A percentile compares a stretch with the other conserved stretches of the same genome.
These are phyloP conservation scores for Sextonia rubra DNA, from an alignment of 164 flowering plant genomes.

Conservation along the genomic window DNA sequence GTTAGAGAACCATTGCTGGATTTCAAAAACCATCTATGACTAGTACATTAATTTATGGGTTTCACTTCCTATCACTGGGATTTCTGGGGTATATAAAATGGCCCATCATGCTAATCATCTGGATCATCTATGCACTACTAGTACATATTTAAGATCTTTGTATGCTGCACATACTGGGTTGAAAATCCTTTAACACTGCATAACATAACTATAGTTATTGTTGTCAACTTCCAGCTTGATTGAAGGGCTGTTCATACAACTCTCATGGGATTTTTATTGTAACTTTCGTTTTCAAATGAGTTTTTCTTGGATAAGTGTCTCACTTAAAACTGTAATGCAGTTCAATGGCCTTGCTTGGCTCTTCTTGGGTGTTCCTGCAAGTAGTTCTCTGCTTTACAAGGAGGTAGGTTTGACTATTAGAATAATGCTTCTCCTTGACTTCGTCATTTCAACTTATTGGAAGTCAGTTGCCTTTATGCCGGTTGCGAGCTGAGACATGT, in stretches of 20 bases:
- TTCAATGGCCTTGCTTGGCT: conserved; percentile 99
- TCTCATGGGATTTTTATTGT: not conserved
- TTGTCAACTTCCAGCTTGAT: not conserved
- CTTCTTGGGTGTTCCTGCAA: conserved; percentile 96
- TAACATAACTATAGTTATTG: not conserved
- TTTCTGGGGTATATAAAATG: no score
- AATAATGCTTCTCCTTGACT: not conserved
- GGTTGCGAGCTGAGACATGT: not conserved
- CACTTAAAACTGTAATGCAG: conserved; percentile 31
- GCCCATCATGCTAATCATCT: no score
- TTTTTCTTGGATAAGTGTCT: not conserved
- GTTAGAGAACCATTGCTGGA: no score
- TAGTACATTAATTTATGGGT: no score
- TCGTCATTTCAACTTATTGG: not conserved
- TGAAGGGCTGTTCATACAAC: not conserved
- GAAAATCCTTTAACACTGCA: no score
- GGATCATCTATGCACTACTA: no score
- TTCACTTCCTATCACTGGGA: no score
- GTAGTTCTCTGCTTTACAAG: conserved; percentile 92
- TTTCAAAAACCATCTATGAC: no score
- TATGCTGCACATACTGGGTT: no score
- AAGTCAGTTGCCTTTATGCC: not conserved
- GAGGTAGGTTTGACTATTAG: conserved; percentile 45
- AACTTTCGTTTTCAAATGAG: not conserved
- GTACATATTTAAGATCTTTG: no score